Base-by-base conservation (phyloP, 2,329 filamentous ascomycete species). In the Zasmidium citrigriseum region DNA sequence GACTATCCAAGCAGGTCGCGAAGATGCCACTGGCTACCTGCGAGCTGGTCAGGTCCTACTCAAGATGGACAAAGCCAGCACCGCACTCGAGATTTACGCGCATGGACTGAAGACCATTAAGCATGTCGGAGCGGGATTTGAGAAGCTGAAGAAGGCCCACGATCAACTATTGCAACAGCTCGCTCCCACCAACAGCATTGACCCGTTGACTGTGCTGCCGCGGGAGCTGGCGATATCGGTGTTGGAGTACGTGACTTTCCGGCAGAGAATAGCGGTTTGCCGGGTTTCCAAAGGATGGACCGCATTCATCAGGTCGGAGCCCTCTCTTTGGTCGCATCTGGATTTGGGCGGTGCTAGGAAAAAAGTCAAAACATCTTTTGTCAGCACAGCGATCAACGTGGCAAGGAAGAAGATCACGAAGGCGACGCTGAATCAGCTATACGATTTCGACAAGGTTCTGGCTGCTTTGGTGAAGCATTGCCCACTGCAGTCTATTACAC, bases 241-340 rank as follows among this genome's bases (percentile, higher is more conserved):
- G 1, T 66, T 86, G n/a, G 71, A 73, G 10, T 74, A 82, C 60
- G 73, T 86, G n/a, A 71, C 75, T 25, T 84, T 86, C 67, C 75
- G 72, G 51, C 73, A 84, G 54, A 61, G 52, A 21, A 80, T 80
- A 14, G 74, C 68, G 44, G 78, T 81, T 48, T 76, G 83, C 46
- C 77, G 81, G 7, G 84, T 87, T 2, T 86, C 80, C 38, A 82
- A 78, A 68, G 72, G 74, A 49, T 88, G 85, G 85, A 73, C 77
- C 11, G 70, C 67, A n/a, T 80, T 84, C 46, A 73, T 86, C 12
- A 71, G 70, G 10, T 78, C 77, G 3, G 68, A 78, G 23, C 74
- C 77, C 0, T 71, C 72, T 9, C 72, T 84, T 1, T 85, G 84
- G 82, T 74, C 73, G 57, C 70, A 81, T 57, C 70, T 87, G 11